phyloP scores from a whole-genome alignment of 768 basidiomycete species.

The Pholiota conissans region DNA sequence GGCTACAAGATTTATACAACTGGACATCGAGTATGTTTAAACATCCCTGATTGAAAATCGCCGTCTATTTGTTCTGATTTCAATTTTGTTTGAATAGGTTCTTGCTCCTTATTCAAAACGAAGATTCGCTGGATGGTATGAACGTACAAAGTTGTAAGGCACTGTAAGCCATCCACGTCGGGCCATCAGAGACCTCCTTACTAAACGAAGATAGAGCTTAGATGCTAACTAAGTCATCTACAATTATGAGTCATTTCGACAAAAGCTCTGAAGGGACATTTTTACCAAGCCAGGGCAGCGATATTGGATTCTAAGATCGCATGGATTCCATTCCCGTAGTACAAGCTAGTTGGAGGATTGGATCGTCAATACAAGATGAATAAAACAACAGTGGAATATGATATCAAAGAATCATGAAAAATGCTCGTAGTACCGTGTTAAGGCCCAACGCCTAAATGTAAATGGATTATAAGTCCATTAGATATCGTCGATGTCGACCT shows the following conservation, averaged over 20 bases:
- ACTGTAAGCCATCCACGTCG: no score
- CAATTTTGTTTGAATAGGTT: no score
- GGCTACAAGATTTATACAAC: no score
- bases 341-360: conserved; percentile 12
- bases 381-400: conserved; percentile 18
- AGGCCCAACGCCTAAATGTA: conserved; percentile 13
- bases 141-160: no score
- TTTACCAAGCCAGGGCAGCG: not conserved
- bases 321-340: not conserved
- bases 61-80: no score
- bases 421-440: conserved; percentile 17
- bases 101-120: no score
- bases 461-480: conserved; percentile 34
- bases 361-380: conserved; percentile 9
- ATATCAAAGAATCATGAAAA: conserved; percentile 17
- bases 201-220: no score
- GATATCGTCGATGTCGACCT: conserved; percentile 90
- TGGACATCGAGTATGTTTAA: no score
- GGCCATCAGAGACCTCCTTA: no score
- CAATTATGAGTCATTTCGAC: not conserved
- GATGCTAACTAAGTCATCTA: not conserved
- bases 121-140: no score
- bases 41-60: no score
- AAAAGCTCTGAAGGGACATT: not conserved
- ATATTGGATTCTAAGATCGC: not conserved